Evolutionary conservation across 2,329 filamentous ascomycete genomes (phyloP), one percentile per base, ranked within the genome.

Genomic region (Orbilia javanica): DNA sequence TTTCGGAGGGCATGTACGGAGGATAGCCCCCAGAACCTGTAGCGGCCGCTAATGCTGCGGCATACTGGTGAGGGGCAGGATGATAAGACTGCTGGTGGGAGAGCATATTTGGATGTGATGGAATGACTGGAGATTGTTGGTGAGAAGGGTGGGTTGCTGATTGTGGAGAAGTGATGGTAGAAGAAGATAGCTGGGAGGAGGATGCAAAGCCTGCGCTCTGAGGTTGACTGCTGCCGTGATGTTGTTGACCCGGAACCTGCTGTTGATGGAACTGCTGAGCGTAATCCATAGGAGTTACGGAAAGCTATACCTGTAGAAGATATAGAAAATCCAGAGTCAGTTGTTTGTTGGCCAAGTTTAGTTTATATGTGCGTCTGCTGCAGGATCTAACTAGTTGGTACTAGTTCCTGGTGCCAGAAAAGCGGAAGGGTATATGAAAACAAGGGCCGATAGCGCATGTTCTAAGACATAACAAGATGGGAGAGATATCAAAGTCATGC

Each of bases 241-340:
- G 74, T 50, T 72, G 74, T 72, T 72, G 67, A 72, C 67, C 74
- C 62, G 74, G 67, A 52, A 78, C 74, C 74, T 78, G 74, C 44
- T 78, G 74, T 78, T 63, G 74, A 78, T 78, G 74, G 74, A 78
- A 78, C 62, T 62, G 74, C 74, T 78, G 74, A 78, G 74, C 74
- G 74, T 78, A 78, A 78, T 78, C 74, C 74, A 78, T 78, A 78
- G 74, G 74, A 78, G 63, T 71, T 78, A 78, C 62, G 74, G 74
- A 78, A 78, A 78, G 74, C 74, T 78, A 78, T 78, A 78, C 74
- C 74, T 78, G 62, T 34, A 66, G 52, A 70, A 78, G 74, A 78
- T 78, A 78, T 78, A 72, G 74, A 62, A 60, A 57, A 57, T 52
- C 8, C 10, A 50, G 29, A 67, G 74, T 78, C 55, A 78, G 74